Conservation (phyloP, 106 monocot genomes). For the Dactylorhiza incarnata region DNA sequence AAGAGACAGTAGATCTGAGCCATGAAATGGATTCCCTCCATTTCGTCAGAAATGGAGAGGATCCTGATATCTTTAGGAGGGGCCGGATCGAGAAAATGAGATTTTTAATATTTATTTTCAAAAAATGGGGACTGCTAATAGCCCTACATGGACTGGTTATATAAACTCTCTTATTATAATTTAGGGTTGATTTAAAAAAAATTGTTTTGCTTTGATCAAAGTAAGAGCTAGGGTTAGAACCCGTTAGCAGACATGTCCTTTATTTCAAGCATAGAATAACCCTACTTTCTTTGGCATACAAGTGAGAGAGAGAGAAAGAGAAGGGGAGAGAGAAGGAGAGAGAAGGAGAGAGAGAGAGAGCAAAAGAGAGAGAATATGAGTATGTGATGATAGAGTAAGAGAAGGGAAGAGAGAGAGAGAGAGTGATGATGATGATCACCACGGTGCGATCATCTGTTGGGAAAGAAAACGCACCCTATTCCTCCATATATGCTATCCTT, state of each 20-base stretch:
- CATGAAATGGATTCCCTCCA: too few relatives aligned
- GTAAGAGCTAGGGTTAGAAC: neutral
- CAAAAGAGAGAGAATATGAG: neutral
- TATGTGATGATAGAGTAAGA: neutral
- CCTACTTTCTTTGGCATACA: conserved; percentile 13
- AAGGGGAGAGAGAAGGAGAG: neutral
- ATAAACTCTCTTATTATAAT: too few relatives aligned
- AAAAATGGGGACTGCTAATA: too few relatives aligned
- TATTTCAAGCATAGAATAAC: conserved; percentile 26
- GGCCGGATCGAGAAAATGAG: too few relatives aligned
- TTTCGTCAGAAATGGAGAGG: too few relatives aligned
- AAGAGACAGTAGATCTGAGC: too few relatives aligned
- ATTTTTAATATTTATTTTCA: too few relatives aligned
- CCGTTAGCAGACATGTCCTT: conserved; percentile 21
- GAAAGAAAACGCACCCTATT: conserved; percentile 36
- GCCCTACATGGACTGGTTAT: too few relatives aligned
- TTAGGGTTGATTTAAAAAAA: too few relatives aligned
- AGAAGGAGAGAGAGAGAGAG: conserved; percentile 4
- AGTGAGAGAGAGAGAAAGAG: conserved; percentile 6
- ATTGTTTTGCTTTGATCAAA: neutral
- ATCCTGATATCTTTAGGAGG: too few relatives aligned
- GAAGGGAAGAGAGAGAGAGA: conserved; percentile 12
- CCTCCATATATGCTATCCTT: conserved; percentile 39
- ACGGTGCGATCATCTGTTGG: neutral
- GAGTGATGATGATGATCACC: neutral